Base-by-base conservation (phyloP, 441 rosid species). In the Bruguiera hainesii region DNA sequence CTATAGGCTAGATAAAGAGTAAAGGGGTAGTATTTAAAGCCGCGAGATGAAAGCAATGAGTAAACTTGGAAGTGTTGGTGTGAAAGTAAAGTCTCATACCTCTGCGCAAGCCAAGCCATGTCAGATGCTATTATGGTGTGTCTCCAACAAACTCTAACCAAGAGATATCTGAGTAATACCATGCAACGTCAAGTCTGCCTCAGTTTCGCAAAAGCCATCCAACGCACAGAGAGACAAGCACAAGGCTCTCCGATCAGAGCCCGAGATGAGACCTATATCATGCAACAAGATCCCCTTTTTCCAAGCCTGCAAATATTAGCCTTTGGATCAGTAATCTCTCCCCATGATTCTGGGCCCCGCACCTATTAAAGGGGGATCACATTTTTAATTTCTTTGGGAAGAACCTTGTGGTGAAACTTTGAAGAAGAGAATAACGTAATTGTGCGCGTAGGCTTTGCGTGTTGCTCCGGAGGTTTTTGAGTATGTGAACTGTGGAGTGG, bases 371-470 rank as follows among this genome's bases (percentile, higher is more conserved):
- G 77, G 53, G 79, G 80, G 78, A 73, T 50, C 50, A 15, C 10
- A 2, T 42, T 52, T 30, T 65, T 9, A 42, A 39, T 56, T 68
- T 55, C 73, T 8, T n/a, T 13, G 64, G 66, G 71, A 67, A 37
- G 71, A 53, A 9, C 50, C 56, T 58, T 65, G 59, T 59, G 73
- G 66, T 61, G 59, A 25, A 68, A 37, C 35, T 1, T 16, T 52
- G 76, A 56, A 73, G 71, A 60, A 62, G 67, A 69, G 85, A 83
- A 84, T 79, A 84, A 85, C 57, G 81, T 39, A 82, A 75, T 88
- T 83, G 84, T 73, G 89, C 83, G 80, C 81, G 88, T 76, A 79
- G 89, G 76, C 79, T 80, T 87, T 91, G 96, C 90, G 96, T 91
- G 93, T 86, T 82, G 75, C 75, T 49, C 56, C 59, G 67, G 71